Conservation (phyloP, 495 filamentous ascomycete genomes). For the Daldinia concentrica region DNA sequence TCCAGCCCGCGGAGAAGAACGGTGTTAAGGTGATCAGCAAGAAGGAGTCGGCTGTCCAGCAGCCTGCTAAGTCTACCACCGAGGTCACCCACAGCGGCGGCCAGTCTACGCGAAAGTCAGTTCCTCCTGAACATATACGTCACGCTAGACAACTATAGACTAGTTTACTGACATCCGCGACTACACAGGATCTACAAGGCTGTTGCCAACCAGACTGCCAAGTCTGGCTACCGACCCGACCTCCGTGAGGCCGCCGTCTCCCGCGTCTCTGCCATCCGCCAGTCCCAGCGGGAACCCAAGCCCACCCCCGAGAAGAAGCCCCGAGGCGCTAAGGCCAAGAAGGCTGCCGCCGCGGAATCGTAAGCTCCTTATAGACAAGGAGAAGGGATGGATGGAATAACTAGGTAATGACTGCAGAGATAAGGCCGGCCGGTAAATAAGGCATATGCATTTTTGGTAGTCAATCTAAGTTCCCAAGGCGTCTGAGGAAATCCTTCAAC, state of each 20-base stretch:
- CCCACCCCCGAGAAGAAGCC: slow-evolving; percentile 74
- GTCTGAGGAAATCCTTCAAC: slow-evolving; percentile 16
- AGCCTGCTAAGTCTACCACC: slow-evolving; percentile 72
- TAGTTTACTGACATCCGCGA: slow-evolving; percentile 41
- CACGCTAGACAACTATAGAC: too few species aligned
- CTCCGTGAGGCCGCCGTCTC: slow-evolving; percentile 86
- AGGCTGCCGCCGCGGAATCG: slow-evolving; percentile 67
- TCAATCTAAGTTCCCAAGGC: slow-evolving; percentile 28
- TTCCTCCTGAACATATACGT: slow-evolving; percentile 35
- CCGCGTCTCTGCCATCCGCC: slow-evolving; percentile 86
- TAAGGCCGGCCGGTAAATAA: slow-evolving; percentile 34
- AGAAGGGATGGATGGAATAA: slow-evolving; percentile 18
- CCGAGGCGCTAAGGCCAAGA: slow-evolving; percentile 83
- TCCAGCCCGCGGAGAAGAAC: slow-evolving; percentile 72
- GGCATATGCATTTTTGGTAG: slow-evolving; percentile 41
- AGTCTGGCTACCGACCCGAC: slow-evolving; percentile 85
- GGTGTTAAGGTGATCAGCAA: slow-evolving; percentile 82
- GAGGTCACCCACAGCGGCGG: slow-evolving; percentile 72
- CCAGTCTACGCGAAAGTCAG: slow-evolving; percentile 81
- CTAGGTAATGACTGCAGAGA: slow-evolving; percentile 31
- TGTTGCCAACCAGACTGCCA: slow-evolving; percentile 81
- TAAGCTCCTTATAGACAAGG: slow-evolving; percentile 26
- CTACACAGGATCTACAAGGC: slow-evolving; percentile 80
- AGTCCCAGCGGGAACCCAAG: slow-evolving; percentile 82
- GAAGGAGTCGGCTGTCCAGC: slow-evolving; percentile 74